These are phyloP conservation scores for Penicillium maclennaniae DNA, from an alignment of 495 filamentous ascomycete genomes.

Conservation along the genomic window DNA sequence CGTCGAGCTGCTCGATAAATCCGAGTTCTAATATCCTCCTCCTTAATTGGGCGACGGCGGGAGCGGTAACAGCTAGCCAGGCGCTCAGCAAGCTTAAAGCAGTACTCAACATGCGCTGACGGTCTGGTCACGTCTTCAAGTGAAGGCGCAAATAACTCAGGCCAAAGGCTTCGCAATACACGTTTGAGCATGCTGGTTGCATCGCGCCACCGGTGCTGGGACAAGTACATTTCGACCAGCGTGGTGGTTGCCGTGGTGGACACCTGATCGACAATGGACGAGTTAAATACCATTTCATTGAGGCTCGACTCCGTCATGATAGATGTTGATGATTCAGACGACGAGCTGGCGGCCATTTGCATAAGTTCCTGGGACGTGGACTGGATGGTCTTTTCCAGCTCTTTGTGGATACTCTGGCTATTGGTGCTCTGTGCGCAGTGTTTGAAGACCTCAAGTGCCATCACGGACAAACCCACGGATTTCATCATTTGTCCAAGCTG, in stretches of 20 bases:
- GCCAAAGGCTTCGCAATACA: slow-evolving; percentile 21
- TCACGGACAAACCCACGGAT: slow-evolving; percentile 12
- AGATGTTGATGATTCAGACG: slow-evolving; percentile 8
- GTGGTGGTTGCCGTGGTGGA: slow-evolving; percentile 15
- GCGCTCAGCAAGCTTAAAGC: slow-evolving; percentile 17
- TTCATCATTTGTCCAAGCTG: slow-evolving; percentile 24
- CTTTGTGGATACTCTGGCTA: slow-evolving; percentile 15
- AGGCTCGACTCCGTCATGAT: slow-evolving; percentile 17
- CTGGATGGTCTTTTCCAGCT: slow-evolving; percentile 15
- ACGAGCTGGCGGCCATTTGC: neutral
- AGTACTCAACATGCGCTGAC: slow-evolving; percentile 11
- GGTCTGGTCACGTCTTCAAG: slow-evolving; percentile 20
- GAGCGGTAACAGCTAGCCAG: slow-evolving; percentile 23
- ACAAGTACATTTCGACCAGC: slow-evolving; percentile 19
- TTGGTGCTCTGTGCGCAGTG: slow-evolving; percentile 14
- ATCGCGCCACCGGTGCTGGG: slow-evolving; percentile 25
- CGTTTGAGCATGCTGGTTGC: slow-evolving; percentile 18
- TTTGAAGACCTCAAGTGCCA: slow-evolving; percentile 21
- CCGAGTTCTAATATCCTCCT: slow-evolving; percentile 20
- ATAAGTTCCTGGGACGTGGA: slow-evolving; percentile 13
- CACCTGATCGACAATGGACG: slow-evolving; percentile 13
- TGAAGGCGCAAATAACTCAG: slow-evolving; percentile 14
- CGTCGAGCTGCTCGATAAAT: slow-evolving; percentile 18
- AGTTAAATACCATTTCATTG: slow-evolving; percentile 22
- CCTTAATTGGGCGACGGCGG: slow-evolving; percentile 17